phyloP scores from a whole-genome alignment of 208 protist species.

The Borovskyia barvae region DNA sequence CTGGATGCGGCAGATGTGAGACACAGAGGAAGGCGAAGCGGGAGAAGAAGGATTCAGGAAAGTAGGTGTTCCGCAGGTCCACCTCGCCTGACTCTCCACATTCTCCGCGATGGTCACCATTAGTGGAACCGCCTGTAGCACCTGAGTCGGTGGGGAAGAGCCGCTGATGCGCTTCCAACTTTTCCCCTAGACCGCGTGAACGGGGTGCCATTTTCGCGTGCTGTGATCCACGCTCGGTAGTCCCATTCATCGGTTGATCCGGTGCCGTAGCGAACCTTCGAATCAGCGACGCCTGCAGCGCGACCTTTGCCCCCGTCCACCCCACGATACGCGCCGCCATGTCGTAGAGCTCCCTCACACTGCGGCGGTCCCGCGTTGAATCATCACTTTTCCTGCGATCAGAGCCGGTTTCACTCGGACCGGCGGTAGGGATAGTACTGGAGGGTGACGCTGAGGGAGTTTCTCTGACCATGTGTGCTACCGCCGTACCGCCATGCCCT shows the following conservation, averaged over 20 bases:
- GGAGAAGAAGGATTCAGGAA: constrained; percentile 69
- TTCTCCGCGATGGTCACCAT: neutral
- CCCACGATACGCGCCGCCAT: constrained; percentile 10
- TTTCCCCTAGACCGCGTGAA: constrained; percentile 11
- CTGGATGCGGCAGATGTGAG: constrained; percentile 23
- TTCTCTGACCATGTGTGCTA: too few species aligned
- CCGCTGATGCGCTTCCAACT: constrained; percentile 20
- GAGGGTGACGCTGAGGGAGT: too few species aligned
- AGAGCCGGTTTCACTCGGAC: too few species aligned
- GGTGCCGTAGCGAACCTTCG: constrained; percentile 6
- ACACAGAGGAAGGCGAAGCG: constrained; percentile 61
- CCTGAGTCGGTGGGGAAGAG: neutral
- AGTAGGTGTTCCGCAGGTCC: constrained; percentile 62
- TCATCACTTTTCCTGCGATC: too few species aligned
- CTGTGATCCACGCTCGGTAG: too few species aligned
- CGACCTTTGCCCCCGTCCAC: constrained; percentile 12
- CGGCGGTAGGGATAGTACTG: too few species aligned
- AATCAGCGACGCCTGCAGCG: constrained; percentile 20
- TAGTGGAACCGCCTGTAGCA: neutral
- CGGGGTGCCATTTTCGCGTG: constrained; percentile 16
- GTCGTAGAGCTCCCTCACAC: constrained; percentile 7
- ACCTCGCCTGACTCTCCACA: neutral
- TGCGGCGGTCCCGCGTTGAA: constrained; percentile 7
- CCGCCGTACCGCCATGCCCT: too few species aligned
- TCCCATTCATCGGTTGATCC: too few species aligned